These are phyloP conservation scores for Blumeria graminis DNA, from an alignment of 2,329 filamentous ascomycete species.

Conservation along the genomic window DNA sequence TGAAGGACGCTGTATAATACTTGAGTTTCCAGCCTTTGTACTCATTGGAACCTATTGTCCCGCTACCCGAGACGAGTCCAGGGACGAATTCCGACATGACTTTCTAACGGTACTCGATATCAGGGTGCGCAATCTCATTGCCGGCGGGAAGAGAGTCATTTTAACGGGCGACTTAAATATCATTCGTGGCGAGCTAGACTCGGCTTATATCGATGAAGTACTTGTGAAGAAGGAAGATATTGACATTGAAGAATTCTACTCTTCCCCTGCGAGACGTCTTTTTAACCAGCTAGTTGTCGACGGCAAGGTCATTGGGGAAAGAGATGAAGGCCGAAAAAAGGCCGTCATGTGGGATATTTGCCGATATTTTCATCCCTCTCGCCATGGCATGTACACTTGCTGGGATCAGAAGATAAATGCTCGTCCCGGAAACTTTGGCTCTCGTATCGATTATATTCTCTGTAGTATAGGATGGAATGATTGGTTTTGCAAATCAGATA, in stretches of 20 bases:
- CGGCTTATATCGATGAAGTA: constrained; percentile 46
- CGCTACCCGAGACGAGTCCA: constrained; percentile 61
- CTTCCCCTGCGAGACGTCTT: constrained; percentile 44
- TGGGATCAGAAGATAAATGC: constrained; percentile 91
- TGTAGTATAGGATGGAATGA: constrained; percentile 54
- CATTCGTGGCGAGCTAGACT: constrained; percentile 36
- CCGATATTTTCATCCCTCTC: constrained; percentile 53
- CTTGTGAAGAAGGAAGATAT: constrained; percentile 45
- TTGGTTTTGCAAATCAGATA: constrained; percentile 64
- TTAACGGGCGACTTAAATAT: constrained; percentile 82
- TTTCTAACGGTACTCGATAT: constrained; percentile 64
- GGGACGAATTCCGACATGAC: constrained; percentile 58
- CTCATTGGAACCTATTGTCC: constrained; percentile 83
- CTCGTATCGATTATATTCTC: constrained; percentile 80
- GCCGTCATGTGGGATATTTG: constrained; percentile 67
- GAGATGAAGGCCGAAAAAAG: constrained; percentile 43
- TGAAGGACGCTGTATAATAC: constrained; percentile 71
- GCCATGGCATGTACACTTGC: constrained; percentile 84
- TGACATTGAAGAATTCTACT: constrained; percentile 47
- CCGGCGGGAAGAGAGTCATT: constrained; percentile 62
- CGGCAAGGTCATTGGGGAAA: constrained; percentile 39
- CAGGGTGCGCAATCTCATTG: constrained; percentile 60
- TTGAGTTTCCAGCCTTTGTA: constrained; percentile 90
- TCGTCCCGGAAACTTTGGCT: constrained; percentile 83
- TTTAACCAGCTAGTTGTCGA: constrained; percentile 69